Conservation (phyloP, 495 filamentous ascomycete species). For the Tuber microsphaerosporum region DNA sequence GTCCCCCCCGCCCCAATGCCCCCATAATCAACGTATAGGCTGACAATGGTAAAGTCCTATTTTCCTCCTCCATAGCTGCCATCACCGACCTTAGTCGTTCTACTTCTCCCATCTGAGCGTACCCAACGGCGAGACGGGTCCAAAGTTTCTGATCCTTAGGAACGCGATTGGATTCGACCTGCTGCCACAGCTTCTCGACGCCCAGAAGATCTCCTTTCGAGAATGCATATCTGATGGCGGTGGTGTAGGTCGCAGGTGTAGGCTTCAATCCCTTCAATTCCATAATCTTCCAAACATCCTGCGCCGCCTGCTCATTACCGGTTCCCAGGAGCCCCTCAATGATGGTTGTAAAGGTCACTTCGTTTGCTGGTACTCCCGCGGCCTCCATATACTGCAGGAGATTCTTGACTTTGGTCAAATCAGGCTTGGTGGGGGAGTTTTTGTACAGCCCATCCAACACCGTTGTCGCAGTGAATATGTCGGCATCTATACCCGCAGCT, state of each 20-base stretch:
- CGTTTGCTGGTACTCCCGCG: slow-evolving; percentile 51
- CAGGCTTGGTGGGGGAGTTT: slow-evolving; percentile 33
- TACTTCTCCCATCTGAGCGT: slow-evolving; percentile 48
- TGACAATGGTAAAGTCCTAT: slow-evolving; percentile 13
- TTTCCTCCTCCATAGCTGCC: slow-evolving; percentile 8
- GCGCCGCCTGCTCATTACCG: slow-evolving; percentile 50
- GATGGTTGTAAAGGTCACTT: slow-evolving; percentile 55
- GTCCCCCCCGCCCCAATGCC: slow-evolving; percentile 13
- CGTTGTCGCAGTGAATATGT: slow-evolving; percentile 52
- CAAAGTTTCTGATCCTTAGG: slow-evolving; percentile 57
- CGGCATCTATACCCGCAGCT: slow-evolving; percentile 44
- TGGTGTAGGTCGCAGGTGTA: slow-evolving; percentile 59
- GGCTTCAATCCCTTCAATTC: slow-evolving; percentile 48
- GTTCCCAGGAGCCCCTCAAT: slow-evolving; percentile 55
- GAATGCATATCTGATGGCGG: slow-evolving; percentile 64
- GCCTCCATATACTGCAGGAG: slow-evolving; percentile 52
- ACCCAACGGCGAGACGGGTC: slow-evolving; percentile 61
- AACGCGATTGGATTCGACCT: slow-evolving; percentile 41
- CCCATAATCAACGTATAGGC: slow-evolving; percentile 27
- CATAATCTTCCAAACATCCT: slow-evolving; percentile 57
- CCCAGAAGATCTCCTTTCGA: slow-evolving; percentile 48
- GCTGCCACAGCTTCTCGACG: slow-evolving; percentile 50
- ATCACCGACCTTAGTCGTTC: slow-evolving; percentile 36
- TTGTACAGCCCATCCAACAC: slow-evolving; percentile 50
- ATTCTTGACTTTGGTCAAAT: slow-evolving; percentile 37